phyloP scores from a whole-genome alignment of 352 stramenopile genomes.

The Thalassiosira pacifica region DNA sequence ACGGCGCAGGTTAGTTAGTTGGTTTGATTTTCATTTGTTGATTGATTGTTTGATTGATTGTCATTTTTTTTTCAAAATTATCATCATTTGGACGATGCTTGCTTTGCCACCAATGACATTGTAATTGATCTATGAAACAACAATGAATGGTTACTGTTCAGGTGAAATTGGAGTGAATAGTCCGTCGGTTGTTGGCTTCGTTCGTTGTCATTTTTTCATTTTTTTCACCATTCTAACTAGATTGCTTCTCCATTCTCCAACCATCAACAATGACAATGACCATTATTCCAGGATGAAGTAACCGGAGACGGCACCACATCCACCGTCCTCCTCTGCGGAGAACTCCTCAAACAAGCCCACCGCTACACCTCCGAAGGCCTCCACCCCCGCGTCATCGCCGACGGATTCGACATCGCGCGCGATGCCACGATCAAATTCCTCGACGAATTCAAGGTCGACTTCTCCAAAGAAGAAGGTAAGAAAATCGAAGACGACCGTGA shows the following conservation, averaged over 20 bases:
- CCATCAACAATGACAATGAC: too few relatives aligned
- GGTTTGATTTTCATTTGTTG: too few relatives aligned
- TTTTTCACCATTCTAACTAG: too few relatives aligned
- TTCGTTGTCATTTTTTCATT: too few relatives aligned
- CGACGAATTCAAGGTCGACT: conserved; percentile 91
- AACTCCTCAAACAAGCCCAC: conserved; percentile 98
- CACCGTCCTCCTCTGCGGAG: conserved; percentile 98
- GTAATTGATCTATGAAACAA: too few relatives aligned
- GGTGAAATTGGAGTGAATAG: too few relatives aligned
- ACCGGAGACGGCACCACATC: conserved; percentile 98
- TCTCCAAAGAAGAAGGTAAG: conserved; percentile 24
- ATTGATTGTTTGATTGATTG: neutral
- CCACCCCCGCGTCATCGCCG: conserved; percentile 96
- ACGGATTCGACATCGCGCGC: conserved; percentile 98
- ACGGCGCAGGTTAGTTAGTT: conserved; percentile 94
- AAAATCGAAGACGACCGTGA: conserved; percentile 92
- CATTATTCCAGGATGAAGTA: conserved; percentile 89
- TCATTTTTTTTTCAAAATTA: neutral
- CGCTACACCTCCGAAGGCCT: conserved; percentile 96
- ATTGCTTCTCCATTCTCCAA: too few relatives aligned
- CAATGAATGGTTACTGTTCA: too few relatives aligned
- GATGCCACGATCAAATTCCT: conserved; percentile 95
- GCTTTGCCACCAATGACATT: neutral
- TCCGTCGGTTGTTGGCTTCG: too few relatives aligned
- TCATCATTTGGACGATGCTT: neutral